Evolutionary conservation across 345 rosid genomes (phyloP), one percentile per base, ranked within the genome.

Genomic region (Laguncularia racemosa): DNA sequence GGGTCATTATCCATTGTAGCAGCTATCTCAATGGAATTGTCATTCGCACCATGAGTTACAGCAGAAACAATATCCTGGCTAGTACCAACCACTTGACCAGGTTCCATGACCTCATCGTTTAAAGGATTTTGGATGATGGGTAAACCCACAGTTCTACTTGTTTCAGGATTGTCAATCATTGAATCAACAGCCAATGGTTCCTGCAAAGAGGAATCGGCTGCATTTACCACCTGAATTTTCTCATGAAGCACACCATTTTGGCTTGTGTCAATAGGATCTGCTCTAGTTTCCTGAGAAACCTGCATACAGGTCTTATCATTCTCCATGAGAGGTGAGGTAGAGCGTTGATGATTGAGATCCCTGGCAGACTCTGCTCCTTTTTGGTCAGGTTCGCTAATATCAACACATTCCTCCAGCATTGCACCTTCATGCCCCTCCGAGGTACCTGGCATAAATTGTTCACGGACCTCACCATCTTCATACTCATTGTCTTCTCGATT

Each of bases 401-500:
- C 26, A 23, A 57, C 20, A 47, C 53, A 57, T 56, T 50, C 65
- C 17, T 53, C 55, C 61, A 63, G 58, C 33, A 47, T 53, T 64
- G 69, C 75, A 62, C 55, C 48, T 13, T 43, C 19, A n/a, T 48
- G 60, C 56, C 59, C 78, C 50, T 54, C 81, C 38, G 57, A 45
- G 15, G 50, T 60, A 56, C 54, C 44, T 14, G 56, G 58, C 47
- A 48, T 57, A 23, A 65, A 63, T 57, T 70, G 68, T 58, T 81
- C 86, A 61, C 75, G 75, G 62, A 84, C 82, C 72, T 83, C 86
- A 46, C 81, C 84, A 66, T 87, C 87, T 58, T 83, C 95, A 52
- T 66, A 68, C 16, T 66, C 81, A 62, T 83, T 73, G 46, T 78
- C 82, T 60, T 56, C 67, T 28, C 53, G 68, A 46, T 56, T 55